Percentiles rank a stretch among this genome's conserved stretches.
Conservation (phyloP, 345 rosid species). For the Eucalyptus viminalis region DNA sequence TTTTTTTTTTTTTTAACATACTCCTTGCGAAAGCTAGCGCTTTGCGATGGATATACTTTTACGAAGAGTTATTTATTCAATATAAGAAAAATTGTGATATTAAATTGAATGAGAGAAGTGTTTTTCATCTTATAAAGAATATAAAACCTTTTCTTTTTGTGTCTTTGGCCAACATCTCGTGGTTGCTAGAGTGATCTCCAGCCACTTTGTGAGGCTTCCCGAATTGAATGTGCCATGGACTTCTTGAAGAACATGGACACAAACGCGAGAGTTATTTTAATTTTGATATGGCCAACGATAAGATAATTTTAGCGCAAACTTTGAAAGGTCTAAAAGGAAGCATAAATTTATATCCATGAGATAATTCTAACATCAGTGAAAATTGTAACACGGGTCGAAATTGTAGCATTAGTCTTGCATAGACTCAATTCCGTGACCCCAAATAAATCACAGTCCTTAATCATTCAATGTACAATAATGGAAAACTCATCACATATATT, state of each 20-base stretch:
- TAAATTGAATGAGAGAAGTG: neutral
- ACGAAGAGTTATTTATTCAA: neutral
- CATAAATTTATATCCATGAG: neutral
- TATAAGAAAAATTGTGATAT: neutral
- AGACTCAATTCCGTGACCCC: neutral
- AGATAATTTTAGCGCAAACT: neutral
- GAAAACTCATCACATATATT: accelerated
- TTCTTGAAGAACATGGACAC: neutral
- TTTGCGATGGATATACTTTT: neutral
- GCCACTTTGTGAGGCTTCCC: neutral
- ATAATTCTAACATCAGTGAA: neutral
- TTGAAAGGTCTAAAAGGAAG: neutral
- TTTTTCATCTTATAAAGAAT: neutral
- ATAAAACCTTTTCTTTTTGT: neutral
- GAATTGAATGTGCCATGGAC: neutral
- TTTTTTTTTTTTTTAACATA: neutral
- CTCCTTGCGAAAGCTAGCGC: neutral
- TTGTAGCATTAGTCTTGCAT: neutral
- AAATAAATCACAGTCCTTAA: neutral
- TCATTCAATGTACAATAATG: neutral
- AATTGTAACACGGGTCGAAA: neutral
- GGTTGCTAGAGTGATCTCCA: neutral
- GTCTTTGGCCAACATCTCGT: neutral
- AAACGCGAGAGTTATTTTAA: neutral
- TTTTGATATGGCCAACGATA: neutral